Evolutionary conservation across 306 rosid species (phyloP), one percentile per base, ranked within the genome.

Genomic region (Lupinus albus): DNA sequence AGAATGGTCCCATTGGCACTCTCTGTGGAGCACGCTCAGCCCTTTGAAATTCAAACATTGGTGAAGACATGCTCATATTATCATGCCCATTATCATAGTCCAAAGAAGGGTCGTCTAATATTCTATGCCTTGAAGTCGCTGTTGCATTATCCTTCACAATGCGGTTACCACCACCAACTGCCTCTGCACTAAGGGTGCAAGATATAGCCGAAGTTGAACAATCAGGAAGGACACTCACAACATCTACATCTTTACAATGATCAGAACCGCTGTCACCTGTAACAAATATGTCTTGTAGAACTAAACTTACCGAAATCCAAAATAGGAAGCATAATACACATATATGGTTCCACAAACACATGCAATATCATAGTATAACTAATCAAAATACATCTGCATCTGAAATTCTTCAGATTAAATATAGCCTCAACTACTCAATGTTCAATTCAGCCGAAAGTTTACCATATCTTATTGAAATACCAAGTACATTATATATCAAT

Each of bases 1-100:
- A 93, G 68, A 93, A 88, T 0, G 95, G 89, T 15, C 85, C 87
- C 64, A 78, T 54, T 2, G 92, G 91, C 59, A 83, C 84, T 83
- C 98, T 73, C 11, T 74, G 95, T n/a, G 87, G 62, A 13, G 82
- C 81, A 66, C 90, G 81, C 77, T 89, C 98, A 2, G 91, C 82
- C 81, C 84, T 89, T 71, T 93, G 96, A 72, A 93, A 93, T 76
- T 93, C 98, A 64, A 93, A 92, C 62, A 80, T 62, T 16, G 98
- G 79, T 15, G 86, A 75, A 25, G 87, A 75, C 66, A 86, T 64
- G 58, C 67, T 71, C 77, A 71, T 74, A 55, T 48, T 84, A 41
- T 84, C 93, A 39, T 75, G 80, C 45, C 81, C 91, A 30, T 78
- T 77, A 52, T 84, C 91, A 56, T 80, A 87, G 73, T 92, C 95